These are phyloP conservation scores for Cucurbita moschata DNA, from an alignment of 306 rosid species.

Conservation along the genomic window DNA sequence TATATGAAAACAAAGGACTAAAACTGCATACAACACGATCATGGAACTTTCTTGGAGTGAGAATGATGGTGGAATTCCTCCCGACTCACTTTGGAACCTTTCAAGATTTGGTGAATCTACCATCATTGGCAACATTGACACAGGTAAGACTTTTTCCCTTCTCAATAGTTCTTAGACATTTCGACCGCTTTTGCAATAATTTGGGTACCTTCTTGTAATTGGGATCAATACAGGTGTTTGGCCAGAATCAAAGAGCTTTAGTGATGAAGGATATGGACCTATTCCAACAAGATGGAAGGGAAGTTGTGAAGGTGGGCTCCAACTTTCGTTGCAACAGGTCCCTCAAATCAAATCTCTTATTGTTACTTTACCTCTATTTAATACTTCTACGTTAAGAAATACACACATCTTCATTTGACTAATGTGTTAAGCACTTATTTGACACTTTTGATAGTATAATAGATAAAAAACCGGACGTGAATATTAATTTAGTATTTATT, in stretches of 20 bases:
- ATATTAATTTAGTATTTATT: not conserved
- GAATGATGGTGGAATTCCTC: slow-evolving; percentile 11
- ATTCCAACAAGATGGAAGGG: not conserved
- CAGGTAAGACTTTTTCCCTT: slow-evolving; percentile 19
- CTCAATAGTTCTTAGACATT: too few species aligned
- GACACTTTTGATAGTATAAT: not conserved
- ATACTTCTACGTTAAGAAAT: not conserved
- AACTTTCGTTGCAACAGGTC: not conserved
- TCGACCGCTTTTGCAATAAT: not conserved
- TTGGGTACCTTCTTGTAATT: not conserved
- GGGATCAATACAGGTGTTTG: not conserved
- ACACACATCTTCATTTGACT: not conserved
- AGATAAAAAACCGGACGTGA: too few species aligned
- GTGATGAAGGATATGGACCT: not conserved
- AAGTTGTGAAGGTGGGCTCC: slow-evolving; percentile 5
- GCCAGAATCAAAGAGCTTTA: slow-evolving; percentile 1
- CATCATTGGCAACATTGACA: slow-evolving; percentile 49
- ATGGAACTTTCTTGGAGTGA: slow-evolving; percentile 48
- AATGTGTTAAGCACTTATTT: not conserved
- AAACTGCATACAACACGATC: slow-evolving; percentile 39
- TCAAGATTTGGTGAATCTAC: slow-evolving; percentile 51
- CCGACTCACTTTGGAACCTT: slow-evolving; percentile 24
- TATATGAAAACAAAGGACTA: slow-evolving; percentile 19
- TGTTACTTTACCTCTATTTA: not conserved
- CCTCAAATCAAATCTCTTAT: not conserved